Percentiles rank a stretch among this genome's conserved stretches.
Evolutionary conservation across 208 protist species (phyloP).

Genomic region (Herpetomonas tarakana): DNA sequence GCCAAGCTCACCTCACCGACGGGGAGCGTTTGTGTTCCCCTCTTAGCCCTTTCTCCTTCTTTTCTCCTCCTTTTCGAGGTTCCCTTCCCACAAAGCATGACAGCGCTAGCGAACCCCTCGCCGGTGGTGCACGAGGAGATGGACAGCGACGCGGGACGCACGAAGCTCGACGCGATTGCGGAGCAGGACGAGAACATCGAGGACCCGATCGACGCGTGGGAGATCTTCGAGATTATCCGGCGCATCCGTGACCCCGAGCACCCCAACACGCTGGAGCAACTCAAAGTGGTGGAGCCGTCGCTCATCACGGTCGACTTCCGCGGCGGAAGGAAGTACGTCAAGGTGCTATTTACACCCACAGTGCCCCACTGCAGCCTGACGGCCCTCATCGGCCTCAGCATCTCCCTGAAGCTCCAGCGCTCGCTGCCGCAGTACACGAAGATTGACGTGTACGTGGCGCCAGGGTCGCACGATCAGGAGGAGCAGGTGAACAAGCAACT

Average conservation of each 20-base stretch:
- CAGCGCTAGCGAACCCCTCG: constrained; percentile 65
- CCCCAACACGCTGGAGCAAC: constrained; percentile 97
- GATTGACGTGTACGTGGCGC: constrained; percentile 90
- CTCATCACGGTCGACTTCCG: constrained; percentile 89
- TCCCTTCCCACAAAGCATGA: too few relatives aligned
- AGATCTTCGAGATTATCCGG: constrained; percentile 96
- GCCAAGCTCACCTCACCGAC: too few relatives aligned
- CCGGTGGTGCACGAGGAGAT: constrained; percentile 45
- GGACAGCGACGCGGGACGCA: constrained; percentile 19
- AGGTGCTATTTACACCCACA: constrained; percentile 97
- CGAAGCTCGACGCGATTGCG: constrained; percentile 23
- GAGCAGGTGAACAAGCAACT: constrained; percentile 99
- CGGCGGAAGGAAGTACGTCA: constrained; percentile 47
- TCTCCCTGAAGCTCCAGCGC: constrained; percentile 95
- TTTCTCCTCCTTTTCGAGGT: too few relatives aligned
- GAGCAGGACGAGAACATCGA: constrained; percentile 59
- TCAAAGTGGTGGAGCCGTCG: constrained; percentile 92
- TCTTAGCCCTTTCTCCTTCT: too few relatives aligned
- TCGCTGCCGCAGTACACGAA: constrained; percentile 95
- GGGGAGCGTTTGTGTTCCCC: too few relatives aligned
- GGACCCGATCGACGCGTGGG: constrained; percentile 91
- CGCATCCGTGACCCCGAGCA: constrained; percentile 98
- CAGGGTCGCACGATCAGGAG: constrained; percentile 94
- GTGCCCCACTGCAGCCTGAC: constrained; percentile 98
- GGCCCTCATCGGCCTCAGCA: constrained; percentile 97